Percentiles rank a stretch among this genome's conserved stretches.
These are phyloP conservation scores for Brassica rapa DNA, from an alignment of 345 rosid genomes.

Conservation along the genomic window DNA sequence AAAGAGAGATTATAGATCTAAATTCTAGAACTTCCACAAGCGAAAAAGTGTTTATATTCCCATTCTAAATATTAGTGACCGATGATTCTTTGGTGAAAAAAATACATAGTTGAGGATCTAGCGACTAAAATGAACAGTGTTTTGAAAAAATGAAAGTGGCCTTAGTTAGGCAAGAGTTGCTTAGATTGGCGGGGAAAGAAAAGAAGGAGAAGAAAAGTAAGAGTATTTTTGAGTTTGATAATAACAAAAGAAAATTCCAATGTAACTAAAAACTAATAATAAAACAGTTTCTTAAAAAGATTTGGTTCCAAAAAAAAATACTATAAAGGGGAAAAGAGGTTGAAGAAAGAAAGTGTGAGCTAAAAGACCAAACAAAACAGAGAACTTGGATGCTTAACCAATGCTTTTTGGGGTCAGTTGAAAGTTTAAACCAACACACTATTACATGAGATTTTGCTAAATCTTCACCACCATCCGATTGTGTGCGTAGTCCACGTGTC, in stretches of 20 bases:
- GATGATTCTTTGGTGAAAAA: neutral
- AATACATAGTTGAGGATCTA: neutral
- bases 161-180: conserved; percentile 38
- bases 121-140: conserved; percentile 2
- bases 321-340: conserved; percentile 24
- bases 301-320: conserved; percentile 29
- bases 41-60: neutral
- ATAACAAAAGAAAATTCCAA: neutral
- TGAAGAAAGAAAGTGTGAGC: conserved; percentile 17
- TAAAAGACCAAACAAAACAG: conserved; percentile 32
- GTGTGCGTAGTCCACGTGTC: conserved; percentile 17
- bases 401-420: conserved; percentile 34
- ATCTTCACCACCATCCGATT: conserved; percentile 14
- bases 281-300: conserved; percentile 9
- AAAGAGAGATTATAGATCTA: no score
- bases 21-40: neutral
- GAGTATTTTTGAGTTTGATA: conserved; percentile 15
- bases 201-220: conserved; percentile 21
- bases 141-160: conserved; percentile 20
- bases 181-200: neutral
- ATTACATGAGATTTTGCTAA: conserved; percentile 20
- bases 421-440: neutral
- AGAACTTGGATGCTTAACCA: conserved; percentile 45
- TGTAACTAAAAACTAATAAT: conserved; percentile 18
- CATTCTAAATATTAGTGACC: neutral